phyloP scores from a whole-genome alignment of 2,329 filamentous ascomycete species.

The Pseudogymnoascus sp. region DNA sequence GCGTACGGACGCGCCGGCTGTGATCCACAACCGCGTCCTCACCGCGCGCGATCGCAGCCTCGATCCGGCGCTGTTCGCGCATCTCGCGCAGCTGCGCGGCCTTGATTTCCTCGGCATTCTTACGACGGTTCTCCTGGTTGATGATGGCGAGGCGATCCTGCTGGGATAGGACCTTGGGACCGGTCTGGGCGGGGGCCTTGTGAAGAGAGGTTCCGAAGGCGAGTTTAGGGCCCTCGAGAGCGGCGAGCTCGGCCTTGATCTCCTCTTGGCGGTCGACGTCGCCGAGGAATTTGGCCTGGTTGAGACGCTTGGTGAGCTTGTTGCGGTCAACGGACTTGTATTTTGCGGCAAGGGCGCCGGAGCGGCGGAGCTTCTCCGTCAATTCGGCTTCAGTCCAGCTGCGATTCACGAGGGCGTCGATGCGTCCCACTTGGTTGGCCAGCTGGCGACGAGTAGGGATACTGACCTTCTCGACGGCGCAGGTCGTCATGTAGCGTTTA shows the following conservation, averaged over 20 bases:
- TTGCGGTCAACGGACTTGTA: slow-evolving; percentile 60
- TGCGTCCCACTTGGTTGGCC: slow-evolving; percentile 64
- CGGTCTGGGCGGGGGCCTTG: slow-evolving; percentile 42
- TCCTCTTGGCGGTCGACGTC: slow-evolving; percentile 49
- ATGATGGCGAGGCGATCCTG: slow-evolving; percentile 76
- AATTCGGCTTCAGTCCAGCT: slow-evolving; percentile 78
- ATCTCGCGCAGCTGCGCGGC: slow-evolving; percentile 81
- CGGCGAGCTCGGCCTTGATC: slow-evolving; percentile 52
- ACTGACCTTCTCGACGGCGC: slow-evolving; percentile 61
- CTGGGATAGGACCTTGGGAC: slow-evolving; percentile 48
- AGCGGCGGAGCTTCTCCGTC: slow-evolving; percentile 65
- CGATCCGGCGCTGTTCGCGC: slow-evolving; percentile 50
- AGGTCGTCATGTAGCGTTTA: slow-evolving; percentile 67
- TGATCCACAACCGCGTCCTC: slow-evolving; percentile 51
- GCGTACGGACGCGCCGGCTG: slow-evolving; percentile 55
- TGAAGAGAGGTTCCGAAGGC: slow-evolving; percentile 62
- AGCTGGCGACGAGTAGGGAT: slow-evolving; percentile 66
- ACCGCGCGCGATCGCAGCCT: slow-evolving; percentile 53
- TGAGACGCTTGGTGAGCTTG: slow-evolving; percentile 54
- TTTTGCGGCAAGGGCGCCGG: slow-evolving; percentile 57
- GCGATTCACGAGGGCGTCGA: slow-evolving; percentile 70
- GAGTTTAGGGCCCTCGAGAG: slow-evolving; percentile 58
- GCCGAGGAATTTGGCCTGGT: slow-evolving; percentile 55
- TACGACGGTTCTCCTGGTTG: slow-evolving; percentile 74
- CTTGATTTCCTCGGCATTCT: slow-evolving; percentile 83